Conservation (phyloP, 78 protist genomes). For the Guillardia theta region DNA sequence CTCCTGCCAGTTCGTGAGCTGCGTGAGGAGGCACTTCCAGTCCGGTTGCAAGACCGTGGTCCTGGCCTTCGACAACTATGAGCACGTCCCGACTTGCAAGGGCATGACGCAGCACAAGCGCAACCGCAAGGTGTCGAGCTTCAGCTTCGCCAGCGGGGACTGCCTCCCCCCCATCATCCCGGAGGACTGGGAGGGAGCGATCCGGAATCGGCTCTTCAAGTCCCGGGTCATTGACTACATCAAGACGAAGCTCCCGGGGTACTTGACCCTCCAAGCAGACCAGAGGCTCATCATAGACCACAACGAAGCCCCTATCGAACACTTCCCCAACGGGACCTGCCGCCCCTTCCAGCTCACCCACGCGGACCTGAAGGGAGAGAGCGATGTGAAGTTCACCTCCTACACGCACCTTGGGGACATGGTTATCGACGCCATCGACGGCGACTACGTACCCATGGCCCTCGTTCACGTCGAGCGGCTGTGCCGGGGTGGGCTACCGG, state of each 20-base stretch:
- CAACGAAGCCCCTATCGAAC: neutral
- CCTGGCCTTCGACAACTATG: conserved; percentile 18
- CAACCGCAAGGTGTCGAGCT: neutral
- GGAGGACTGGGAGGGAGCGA: neutral
- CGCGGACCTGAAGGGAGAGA: neutral
- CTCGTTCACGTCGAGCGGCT: neutral
- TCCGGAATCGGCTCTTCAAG: neutral
- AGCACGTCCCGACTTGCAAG: conserved; percentile 8
- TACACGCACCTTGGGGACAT: neutral
- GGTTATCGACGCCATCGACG: conserved; percentile 8
- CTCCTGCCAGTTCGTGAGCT: neutral
- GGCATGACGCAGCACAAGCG: conserved; percentile 19
- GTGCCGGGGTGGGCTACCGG: neutral
- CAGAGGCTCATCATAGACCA: neutral
- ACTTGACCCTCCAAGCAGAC: neutral
- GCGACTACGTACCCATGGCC: conserved; percentile 8
- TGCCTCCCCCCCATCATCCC: neutral
- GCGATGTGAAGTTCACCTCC: neutral
- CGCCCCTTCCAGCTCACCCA: neutral
- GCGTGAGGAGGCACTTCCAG: neutral
- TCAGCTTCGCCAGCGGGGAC: neutral
- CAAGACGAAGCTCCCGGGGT: neutral
- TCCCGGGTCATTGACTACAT: neutral
- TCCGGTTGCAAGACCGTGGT: neutral
- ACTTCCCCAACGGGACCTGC: neutral